phyloP scores from a whole-genome alignment of 805 yeast species.

The Barnettozyma vustinii region DNA sequence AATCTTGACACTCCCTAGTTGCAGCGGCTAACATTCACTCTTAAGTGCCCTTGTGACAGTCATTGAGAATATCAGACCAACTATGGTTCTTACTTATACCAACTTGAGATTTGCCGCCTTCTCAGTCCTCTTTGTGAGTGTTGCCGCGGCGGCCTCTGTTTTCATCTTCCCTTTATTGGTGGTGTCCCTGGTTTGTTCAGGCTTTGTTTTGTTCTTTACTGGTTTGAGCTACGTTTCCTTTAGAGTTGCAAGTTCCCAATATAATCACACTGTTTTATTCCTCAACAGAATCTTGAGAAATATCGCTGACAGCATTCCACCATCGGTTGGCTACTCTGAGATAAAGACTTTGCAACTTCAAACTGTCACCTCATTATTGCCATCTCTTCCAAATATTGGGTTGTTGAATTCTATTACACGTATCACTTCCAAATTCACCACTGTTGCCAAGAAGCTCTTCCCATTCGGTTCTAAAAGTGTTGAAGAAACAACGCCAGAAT shows the following conservation, averaged over 20 bases:
- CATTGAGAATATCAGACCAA: background rate
- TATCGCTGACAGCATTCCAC: conserved; percentile 25
- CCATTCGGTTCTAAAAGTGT: background rate
- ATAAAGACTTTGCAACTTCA: conserved; percentile 5
- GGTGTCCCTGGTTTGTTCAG: conserved; percentile 23
- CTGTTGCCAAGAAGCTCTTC: background rate
- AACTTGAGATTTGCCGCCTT: conserved; percentile 16
- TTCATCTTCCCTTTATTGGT: conserved; percentile 21
- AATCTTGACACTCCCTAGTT: background rate
- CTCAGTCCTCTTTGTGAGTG: conserved; percentile 14
- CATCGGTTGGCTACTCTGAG: conserved; percentile 25
- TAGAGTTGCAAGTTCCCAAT: conserved; percentile 23
- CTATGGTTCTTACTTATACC: conserved; percentile 13
- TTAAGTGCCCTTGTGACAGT: conserved; percentile 7
- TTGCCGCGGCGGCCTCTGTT: conserved; percentile 12
- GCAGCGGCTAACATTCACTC: conserved; percentile 1
- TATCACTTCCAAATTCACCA: background rate
- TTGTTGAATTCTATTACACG: background rate
- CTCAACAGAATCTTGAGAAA: conserved; percentile 22
- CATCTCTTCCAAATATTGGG: background rate
- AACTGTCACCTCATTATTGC: background rate
- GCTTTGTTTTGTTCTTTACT: conserved; percentile 22
- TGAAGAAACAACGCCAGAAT: background rate
- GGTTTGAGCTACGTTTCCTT: conserved; percentile 22
- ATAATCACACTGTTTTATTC: conserved; percentile 22